A percentile compares a stretch with the other conserved stretches of the same genome.
Evolutionary conservation across 2,329 filamentous ascomycete species (phyloP).

Genomic region (Xylariales sp.): DNA sequence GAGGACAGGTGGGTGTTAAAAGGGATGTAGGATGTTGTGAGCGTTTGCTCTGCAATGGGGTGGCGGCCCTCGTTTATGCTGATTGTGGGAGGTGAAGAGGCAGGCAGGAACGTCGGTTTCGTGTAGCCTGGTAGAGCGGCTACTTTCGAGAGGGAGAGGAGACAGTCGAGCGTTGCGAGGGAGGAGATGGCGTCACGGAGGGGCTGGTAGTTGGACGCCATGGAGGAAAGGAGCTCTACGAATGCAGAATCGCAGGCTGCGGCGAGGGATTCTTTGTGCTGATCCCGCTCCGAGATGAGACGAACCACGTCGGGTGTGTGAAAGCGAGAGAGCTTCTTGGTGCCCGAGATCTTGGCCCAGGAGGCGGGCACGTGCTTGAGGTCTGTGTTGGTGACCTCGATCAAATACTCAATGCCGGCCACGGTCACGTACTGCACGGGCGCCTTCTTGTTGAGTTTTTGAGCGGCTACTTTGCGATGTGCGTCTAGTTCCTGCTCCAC

Average conservation of each 20-base stretch:
- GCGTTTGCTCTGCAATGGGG: constrained; percentile 90
- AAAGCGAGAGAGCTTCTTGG: constrained; percentile 87
- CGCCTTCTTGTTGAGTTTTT: constrained; percentile 64
- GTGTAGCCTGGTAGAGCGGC: constrained; percentile 83
- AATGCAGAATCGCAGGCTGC: constrained; percentile 89
- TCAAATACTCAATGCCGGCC: constrained; percentile 87
- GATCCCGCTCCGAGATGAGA: constrained; percentile 81
- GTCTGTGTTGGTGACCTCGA: constrained; percentile 80
- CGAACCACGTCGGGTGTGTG: constrained; percentile 87
- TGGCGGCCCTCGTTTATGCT: constrained; percentile 74
- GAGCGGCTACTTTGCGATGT: constrained; percentile 67
- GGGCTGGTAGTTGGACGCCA: constrained; percentile 80
- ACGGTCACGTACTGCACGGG: constrained; percentile 77
- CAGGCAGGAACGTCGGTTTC: constrained; percentile 64
- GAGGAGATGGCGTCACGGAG: constrained; percentile 85
- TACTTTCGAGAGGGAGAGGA: constrained; percentile 79
- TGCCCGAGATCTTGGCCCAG: constrained; percentile 92
- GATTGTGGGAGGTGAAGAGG: constrained; percentile 62
- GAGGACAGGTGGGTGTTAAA: constrained; percentile 71
- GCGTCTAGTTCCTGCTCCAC: constrained; percentile 85
- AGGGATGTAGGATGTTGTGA: constrained; percentile 83
- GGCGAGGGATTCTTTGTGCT: constrained; percentile 88
- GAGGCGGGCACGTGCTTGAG: constrained; percentile 87
- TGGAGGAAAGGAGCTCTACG: constrained; percentile 61
- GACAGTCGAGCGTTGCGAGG: constrained; percentile 82